Base-by-base conservation (phyloP, 805 yeast species). In the Candida wancherniae region DNA sequence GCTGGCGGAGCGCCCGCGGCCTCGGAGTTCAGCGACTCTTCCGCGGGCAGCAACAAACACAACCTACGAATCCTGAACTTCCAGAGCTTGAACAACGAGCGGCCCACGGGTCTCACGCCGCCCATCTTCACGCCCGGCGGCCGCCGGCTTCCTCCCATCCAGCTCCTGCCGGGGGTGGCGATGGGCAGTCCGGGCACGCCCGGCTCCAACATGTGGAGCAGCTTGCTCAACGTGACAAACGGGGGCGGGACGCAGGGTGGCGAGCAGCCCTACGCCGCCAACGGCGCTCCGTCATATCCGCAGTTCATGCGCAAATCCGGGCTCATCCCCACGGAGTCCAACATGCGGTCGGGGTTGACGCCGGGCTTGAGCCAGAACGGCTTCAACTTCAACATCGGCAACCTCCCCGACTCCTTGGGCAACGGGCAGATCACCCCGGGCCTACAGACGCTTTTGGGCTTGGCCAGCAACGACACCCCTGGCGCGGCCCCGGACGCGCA, bases 321-420 rank as follows among this genome's bases (percentile, higher is more conserved):
- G 0, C 61, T 84, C 26, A 80, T 87, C 0, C 92, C 92, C 3
- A 82, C 78, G 53, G 94, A 84, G 50, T 73, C 85, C 4, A 71
- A 77, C 29, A 44, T 84, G 29, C 67, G 94, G 42, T 66, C 84
- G 0, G 90, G 92, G 0, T 52, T 80, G 16, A 79, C 88, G 0
- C 88, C 88, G 0, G 84, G 78, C 16, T 36, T 51, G 19, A 48
- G 40, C 30, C 53, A 42, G 9, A 39, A 40, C 6, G 47, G 49
- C 10, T 56, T 58, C 51, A 51, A 67, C 20, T 52, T 67, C 34
- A 71, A 60, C 29, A 53, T 53, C 40, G 54, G 55, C 8, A 62
- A 67, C 5, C 17, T 28, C 5, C 71, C 75, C 0, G 55, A 64
- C 8, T 58, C 57, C 1, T 43, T 62, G 32, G 38, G 61, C n/a